These are phyloP conservation scores for Diaporthe australafricana DNA, from an alignment of 2,329 filamentous ascomycete genomes.

Conservation along the genomic window DNA sequence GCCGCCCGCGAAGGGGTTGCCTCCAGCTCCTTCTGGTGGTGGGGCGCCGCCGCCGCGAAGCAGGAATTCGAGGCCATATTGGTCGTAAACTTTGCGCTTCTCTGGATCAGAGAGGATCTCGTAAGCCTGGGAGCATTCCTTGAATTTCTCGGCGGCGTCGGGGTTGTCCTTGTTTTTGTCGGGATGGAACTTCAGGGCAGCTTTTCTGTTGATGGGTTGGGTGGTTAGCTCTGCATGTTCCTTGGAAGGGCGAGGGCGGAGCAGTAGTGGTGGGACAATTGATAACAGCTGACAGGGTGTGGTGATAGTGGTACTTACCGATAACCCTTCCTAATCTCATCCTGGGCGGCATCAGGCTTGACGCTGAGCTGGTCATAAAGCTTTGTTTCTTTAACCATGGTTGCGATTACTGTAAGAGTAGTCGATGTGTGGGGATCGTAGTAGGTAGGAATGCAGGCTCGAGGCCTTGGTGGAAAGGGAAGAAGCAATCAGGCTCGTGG, in stretches of 20 bases:
- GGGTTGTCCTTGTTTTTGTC: conserved; percentile 98
- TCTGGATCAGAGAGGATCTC: conserved; percentile 98
- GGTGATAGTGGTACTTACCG: conserved; percentile 64
- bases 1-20: conserved; percentile 71
- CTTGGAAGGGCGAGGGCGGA: not conserved
- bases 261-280: not conserved
- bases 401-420: conserved; percentile 44
- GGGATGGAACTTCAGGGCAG: conserved; percentile 91
- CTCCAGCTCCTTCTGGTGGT: conserved; percentile 68
- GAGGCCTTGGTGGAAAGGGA: conserved; percentile 18
- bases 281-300: not conserved
- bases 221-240: conserved; percentile 49
- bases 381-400: conserved; percentile 94
- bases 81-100: conserved; percentile 95
- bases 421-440: not conserved
- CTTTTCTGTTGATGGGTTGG: conserved; percentile 69
- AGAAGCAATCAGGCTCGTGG: conserved; percentile 23
- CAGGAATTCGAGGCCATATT: conserved; percentile 93
- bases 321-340: conserved; percentile 98
- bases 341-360: conserved; percentile 83
- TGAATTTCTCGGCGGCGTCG: conserved; percentile 91
- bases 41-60: conserved; percentile 81
- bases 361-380: conserved; percentile 89
- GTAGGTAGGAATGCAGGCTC: conserved; percentile 21
- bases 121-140: conserved; percentile 97